phyloP scores from a whole-genome alignment of 2,329 filamentous ascomycete species.

The Epichloe gansuensis region DNA sequence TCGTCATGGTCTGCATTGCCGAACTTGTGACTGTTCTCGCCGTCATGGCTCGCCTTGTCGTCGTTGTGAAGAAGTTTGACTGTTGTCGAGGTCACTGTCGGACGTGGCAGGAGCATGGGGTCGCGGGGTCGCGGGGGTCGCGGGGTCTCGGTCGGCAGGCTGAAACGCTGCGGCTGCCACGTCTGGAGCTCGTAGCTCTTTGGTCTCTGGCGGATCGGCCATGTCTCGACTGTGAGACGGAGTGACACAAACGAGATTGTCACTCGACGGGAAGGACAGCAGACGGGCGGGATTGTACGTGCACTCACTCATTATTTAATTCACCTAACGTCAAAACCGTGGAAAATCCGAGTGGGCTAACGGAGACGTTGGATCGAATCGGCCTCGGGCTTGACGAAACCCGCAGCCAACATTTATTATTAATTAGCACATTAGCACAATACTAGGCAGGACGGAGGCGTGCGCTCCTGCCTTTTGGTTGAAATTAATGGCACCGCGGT shows the following conservation, averaged over 20 bases:
- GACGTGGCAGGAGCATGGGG: background rate
- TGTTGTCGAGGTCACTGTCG: background rate
- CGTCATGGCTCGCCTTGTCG: background rate
- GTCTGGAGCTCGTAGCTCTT: slow-evolving; percentile 16
- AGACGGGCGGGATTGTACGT: background rate
- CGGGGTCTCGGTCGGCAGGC: slow-evolving; percentile 11
- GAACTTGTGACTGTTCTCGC: slow-evolving; percentile 4
- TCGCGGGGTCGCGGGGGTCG: too few species aligned
- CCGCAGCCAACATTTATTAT: background rate
- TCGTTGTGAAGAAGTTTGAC: background rate
- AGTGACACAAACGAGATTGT: background rate
- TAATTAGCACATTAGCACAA: background rate
- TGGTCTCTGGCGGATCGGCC: slow-evolving; percentile 16
- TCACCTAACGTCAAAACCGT: background rate
- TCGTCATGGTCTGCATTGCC: slow-evolving; percentile 8
- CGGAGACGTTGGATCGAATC: background rate
- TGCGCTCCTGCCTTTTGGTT: background rate
- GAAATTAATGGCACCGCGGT: background rate
- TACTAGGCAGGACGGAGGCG: background rate
- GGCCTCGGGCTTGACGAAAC: background rate
- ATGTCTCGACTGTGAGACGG: slow-evolving; percentile 9
- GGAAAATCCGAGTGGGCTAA: background rate
- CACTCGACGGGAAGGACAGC: too few species aligned
- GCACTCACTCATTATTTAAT: background rate
- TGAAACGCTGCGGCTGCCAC: slow-evolving; percentile 17